A percentile compares a stretch with the other conserved stretches of the same genome.
These are phyloP conservation scores for Macadamia integrifolia DNA, from an alignment of 164 flowering plant species.

Conservation along the genomic window DNA sequence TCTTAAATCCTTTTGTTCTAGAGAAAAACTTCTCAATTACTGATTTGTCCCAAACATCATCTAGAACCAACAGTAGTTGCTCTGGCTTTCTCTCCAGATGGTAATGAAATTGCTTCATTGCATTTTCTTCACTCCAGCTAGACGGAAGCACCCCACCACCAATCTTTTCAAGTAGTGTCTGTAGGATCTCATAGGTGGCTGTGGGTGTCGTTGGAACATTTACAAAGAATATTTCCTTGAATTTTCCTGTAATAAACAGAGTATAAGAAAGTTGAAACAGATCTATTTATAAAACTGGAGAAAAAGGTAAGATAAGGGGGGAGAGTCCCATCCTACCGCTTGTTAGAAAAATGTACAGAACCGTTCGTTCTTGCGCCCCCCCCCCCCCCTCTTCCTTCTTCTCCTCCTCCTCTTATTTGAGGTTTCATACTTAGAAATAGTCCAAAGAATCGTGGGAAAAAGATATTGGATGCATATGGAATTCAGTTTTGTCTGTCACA, in stretches of 20 bases:
- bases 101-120: constrained; percentile 14
- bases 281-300: neutral
- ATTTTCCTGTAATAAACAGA: constrained; percentile 9
- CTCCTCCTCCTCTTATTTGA: no score
- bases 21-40: constrained; percentile 22
- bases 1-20: constrained; percentile 16
- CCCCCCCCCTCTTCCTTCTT: no score
- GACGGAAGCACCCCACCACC: neutral
- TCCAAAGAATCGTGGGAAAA: no score
- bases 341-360: no score
- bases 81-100: constrained; percentile 11
- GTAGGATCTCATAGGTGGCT: constrained; percentile 11
- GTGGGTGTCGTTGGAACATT: constrained; percentile 17
- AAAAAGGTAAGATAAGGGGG: no score
- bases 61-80: constrained; percentile 29
- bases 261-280: neutral
- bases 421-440: no score
- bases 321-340: no score
- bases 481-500: no score
- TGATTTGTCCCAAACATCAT: constrained; percentile 36
- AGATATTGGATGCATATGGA: no score
- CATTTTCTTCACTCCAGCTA: constrained; percentile 21
- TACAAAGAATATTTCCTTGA: constrained; percentile 14
- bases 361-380: no score
- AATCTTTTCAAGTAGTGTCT: constrained; percentile 10